phyloP scores from a whole-genome alignment of 176 grass and related monocot species.

The Typha latifolia region DNA sequence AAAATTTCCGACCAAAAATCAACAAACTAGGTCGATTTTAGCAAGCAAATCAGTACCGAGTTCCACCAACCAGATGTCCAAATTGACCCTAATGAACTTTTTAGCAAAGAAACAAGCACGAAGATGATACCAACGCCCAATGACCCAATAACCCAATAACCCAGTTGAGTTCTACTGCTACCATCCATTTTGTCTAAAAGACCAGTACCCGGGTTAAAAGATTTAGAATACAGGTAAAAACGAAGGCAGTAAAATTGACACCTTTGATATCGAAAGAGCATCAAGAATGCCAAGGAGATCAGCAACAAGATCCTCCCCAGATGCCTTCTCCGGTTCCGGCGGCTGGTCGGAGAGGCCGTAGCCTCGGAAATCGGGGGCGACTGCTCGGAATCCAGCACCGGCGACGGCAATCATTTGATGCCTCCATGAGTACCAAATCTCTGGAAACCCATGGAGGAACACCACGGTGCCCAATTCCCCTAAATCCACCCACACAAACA shows the following conservation, averaged over 20 bases:
- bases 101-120: too few relatives aligned
- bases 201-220: too few relatives aligned
- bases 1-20: too few relatives aligned
- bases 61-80: too few relatives aligned
- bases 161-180: too few relatives aligned
- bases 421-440: constrained; percentile 68
- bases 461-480: constrained; percentile 12
- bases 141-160: too few relatives aligned
- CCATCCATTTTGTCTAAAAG: too few relatives aligned
- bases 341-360: constrained; percentile 55
- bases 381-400: constrained; percentile 43
- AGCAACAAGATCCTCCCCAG: constrained; percentile 36
- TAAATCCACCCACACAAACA: neutral
- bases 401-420: constrained; percentile 57
- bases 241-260: neutral
- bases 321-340: constrained; percentile 23
- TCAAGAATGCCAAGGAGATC: constrained; percentile 28
- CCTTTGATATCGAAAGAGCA: constrained; percentile 9
- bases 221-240: neutral
- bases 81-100: too few relatives aligned
- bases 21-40: too few relatives aligned
- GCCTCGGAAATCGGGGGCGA: constrained; percentile 49
- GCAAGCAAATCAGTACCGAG: too few relatives aligned
- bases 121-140: too few relatives aligned
- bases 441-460: constrained; percentile 36